Evolutionary conservation across 306 rosid species (phyloP).

Genomic region (Inga leiocalycina): DNA sequence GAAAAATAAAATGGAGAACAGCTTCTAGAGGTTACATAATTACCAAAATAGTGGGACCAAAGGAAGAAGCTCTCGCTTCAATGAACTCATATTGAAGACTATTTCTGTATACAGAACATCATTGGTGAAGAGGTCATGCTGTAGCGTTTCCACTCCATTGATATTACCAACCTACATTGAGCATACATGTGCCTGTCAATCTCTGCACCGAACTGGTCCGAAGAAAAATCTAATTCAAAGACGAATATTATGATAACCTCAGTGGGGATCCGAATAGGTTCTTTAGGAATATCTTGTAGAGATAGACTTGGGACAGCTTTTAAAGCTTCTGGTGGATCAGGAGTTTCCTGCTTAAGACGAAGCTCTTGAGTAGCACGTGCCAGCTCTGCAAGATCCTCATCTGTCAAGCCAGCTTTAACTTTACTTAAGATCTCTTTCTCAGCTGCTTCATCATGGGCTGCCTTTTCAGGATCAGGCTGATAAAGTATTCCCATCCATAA

Average conservation of each 20-base stretch:
- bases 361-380: constrained; percentile 87
- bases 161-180: constrained; percentile 72
- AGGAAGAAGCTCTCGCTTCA: constrained; percentile 92
- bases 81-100: constrained; percentile 82
- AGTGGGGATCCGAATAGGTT: constrained; percentile 74
- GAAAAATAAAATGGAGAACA: constrained; percentile 27
- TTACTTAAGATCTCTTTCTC: constrained; percentile 77
- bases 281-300: constrained; percentile 90
- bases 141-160: constrained; percentile 83
- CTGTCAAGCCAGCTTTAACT: constrained; percentile 81
- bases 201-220: constrained; percentile 3
- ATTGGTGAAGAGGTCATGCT: constrained; percentile 96
- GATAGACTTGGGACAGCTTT: constrained; percentile 93
- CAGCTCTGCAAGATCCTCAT: constrained; percentile 87
- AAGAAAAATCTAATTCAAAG: constrained; percentile 29
- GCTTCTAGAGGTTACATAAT: constrained; percentile 37
- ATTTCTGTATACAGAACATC: constrained; percentile 91
- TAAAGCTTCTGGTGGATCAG: constrained; percentile 96
- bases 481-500: constrained; percentile 30
- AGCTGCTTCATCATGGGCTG: constrained; percentile 79
- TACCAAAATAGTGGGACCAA: constrained; percentile 94
- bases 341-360: constrained; percentile 89
- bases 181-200: constrained; percentile 32
- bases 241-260: constrained; percentile 58
- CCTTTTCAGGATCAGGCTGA: constrained; percentile 96